phyloP scores from a whole-genome alignment of 2,329 filamentous ascomycete genomes.

The Biscogniauxia marginata region DNA sequence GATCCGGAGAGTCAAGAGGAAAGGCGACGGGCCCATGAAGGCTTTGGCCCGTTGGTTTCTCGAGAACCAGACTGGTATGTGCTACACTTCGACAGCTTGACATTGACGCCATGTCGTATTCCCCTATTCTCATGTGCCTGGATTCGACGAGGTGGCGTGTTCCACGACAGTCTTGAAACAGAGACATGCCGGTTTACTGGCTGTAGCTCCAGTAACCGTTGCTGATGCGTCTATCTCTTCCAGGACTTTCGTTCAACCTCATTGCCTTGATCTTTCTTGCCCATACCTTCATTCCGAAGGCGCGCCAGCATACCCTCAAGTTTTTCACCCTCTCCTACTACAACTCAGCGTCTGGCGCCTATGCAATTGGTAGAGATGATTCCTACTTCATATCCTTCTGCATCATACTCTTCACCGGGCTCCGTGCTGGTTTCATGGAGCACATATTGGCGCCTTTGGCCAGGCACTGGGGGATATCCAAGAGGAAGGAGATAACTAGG shows the following conservation, averaged over 20 bases:
- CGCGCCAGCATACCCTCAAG: constrained; percentile 75
- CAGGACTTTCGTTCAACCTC: constrained; percentile 83
- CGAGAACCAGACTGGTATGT: constrained; percentile 76
- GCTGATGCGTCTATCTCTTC: constrained; percentile 13
- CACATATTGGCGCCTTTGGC: constrained; percentile 81
- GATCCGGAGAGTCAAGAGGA: constrained; percentile 57
- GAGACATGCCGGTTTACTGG: background rate
- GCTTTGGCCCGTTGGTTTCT: constrained; percentile 68
- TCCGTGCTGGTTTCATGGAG: constrained; percentile 83
- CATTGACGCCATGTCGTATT: too few relatives aligned
- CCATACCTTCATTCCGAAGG: constrained; percentile 78
- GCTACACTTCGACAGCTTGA: background rate
- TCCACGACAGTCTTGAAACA: constrained; percentile 13
- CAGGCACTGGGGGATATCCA: constrained; percentile 68
- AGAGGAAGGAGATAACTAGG: constrained; percentile 72
- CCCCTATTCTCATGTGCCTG: background rate
- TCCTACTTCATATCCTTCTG: constrained; percentile 73
- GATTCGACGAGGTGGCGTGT: constrained; percentile 5
- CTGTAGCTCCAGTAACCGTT: background rate
- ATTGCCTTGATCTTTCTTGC: constrained; percentile 79
- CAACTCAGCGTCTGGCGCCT: constrained; percentile 65
- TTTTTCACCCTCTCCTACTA: constrained; percentile 88
- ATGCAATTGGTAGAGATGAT: constrained; percentile 78
- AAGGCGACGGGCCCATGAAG: constrained; percentile 60
- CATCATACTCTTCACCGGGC: constrained; percentile 80